A percentile compares a stretch with the other conserved stretches of the same genome.
Evolutionary conservation across 2,329 filamentous ascomycete genomes (phyloP).

Genomic region (Metarhizium album): DNA sequence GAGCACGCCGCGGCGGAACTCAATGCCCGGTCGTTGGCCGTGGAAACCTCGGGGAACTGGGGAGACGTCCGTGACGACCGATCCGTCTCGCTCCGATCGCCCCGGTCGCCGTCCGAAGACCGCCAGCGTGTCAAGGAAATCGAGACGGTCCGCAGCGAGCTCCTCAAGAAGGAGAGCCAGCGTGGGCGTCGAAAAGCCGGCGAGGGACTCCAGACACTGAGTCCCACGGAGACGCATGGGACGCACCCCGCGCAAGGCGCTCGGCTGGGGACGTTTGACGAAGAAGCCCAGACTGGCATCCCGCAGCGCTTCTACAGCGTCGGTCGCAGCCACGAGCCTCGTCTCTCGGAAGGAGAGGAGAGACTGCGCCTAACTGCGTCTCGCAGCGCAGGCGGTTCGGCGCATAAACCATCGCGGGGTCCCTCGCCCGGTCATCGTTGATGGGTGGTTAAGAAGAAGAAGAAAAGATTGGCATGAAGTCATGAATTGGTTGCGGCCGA

Average conservation of each 20-base stretch:
- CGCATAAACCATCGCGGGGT: constrained; percentile 3
- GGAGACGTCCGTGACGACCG: constrained; percentile 9
- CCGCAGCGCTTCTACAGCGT: constrained; percentile 20
- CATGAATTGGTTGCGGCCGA: background rate
- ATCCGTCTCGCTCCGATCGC: constrained; percentile 7
- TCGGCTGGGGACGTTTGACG: constrained; percentile 28
- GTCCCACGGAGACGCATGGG: constrained; percentile 17
- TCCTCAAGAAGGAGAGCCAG: constrained; percentile 32
- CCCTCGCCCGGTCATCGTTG: constrained; percentile 15
- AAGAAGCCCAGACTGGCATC: constrained; percentile 30
- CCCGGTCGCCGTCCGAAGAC: constrained; percentile 21
- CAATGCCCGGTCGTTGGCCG: constrained; percentile 26
- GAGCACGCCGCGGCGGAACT: constrained; percentile 33
- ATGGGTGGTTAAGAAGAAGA: constrained; percentile 3
- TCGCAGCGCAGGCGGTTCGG: constrained; percentile 1
- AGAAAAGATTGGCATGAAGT: background rate
- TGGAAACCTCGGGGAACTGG: constrained; percentile 15
- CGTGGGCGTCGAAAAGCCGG: constrained; percentile 39
- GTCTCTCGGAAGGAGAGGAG: constrained; percentile 9
- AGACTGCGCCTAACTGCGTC: constrained; percentile 8
- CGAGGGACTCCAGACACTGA: constrained; percentile 29
- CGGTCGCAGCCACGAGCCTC: constrained; percentile 12
- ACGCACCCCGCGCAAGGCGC: constrained; percentile 20
- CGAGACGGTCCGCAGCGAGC: constrained; percentile 25
- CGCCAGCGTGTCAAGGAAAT: constrained; percentile 27